These are phyloP conservation scores for Torulaspora indica DNA, from an alignment of 805 yeast species.

Conservation along the genomic window DNA sequence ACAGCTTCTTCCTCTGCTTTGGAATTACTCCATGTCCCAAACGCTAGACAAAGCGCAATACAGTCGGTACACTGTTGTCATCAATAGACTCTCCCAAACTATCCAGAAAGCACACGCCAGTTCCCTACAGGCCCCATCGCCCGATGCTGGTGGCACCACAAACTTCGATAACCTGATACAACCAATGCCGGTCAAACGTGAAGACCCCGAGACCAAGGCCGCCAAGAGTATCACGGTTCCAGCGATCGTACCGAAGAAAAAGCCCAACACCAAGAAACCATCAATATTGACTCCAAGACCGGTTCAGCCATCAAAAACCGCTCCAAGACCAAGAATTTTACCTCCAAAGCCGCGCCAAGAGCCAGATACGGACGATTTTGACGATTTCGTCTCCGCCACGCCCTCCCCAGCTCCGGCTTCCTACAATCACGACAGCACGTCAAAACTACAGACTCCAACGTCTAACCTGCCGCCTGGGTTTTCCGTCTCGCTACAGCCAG, in stretches of 20 bases:
- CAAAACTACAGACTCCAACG: slow-evolving; percentile 2
- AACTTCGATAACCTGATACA: slow-evolving; percentile 28
- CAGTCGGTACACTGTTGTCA: slow-evolving; percentile 36
- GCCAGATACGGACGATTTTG: slow-evolving; percentile 33
- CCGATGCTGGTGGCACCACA: slow-evolving; percentile 22
- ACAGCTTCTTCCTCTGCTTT: slow-evolving; percentile 50
- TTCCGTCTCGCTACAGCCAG: slow-evolving; percentile 37
- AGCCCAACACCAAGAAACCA: slow-evolving; percentile 6
- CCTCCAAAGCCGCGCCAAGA: slow-evolving; percentile 7
- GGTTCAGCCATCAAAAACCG: slow-evolving; percentile 1
- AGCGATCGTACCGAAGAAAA: slow-evolving; percentile 27
- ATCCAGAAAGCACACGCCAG: slow-evolving; percentile 44
- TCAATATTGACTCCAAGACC: slow-evolving; percentile 6
- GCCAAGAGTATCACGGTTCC: slow-evolving; percentile 25
- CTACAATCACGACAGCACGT: slow-evolving; percentile 3
- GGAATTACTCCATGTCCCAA: slow-evolving; percentile 46
- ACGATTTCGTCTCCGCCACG: slow-evolving; percentile 31
- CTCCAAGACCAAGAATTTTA: not conserved
- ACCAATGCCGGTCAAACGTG: slow-evolving; percentile 13
- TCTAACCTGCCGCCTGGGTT: slow-evolving; percentile 41
- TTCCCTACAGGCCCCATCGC: slow-evolving; percentile 29
- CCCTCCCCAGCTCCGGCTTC: slow-evolving; percentile 14
- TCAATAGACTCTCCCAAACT: slow-evolving; percentile 40
- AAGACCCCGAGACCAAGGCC: slow-evolving; percentile 26
- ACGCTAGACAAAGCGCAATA: slow-evolving; percentile 43